Evolutionary conservation across 2,329 filamentous ascomycete genomes (phyloP), one percentile per base, ranked within the genome.

Genomic region (Penicillium fuscoglaucum): DNA sequence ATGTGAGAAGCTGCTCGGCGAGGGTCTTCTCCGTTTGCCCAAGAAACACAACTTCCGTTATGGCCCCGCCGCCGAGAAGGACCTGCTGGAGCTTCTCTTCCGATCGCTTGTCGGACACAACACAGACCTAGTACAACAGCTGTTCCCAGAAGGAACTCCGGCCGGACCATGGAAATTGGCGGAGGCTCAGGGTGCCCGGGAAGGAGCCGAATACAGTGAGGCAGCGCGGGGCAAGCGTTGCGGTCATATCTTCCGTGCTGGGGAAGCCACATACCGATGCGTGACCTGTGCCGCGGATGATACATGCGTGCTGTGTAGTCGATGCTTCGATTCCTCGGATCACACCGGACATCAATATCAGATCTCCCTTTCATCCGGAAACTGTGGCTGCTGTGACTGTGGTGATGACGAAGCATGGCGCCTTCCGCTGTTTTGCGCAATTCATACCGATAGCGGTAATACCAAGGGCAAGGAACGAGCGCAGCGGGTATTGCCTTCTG

Each of bases 371-470:
- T 96, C 92, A 1, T 86, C 90, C 2, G 93, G 93, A 7, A 96
- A 97, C 72, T 95, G 90, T 70, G 93, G 93, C 45, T 98, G 96
- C 78, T 99, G 95, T 76, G 95, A 99, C 76, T 99, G 95, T 72
- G 95, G 95, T 59, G 95, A 99, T 72, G 86, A 89, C 21, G 96
- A 99, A 76, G 96, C 95, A 12, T 99, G 96, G 93, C 87, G 87
- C 72, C 81, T 87, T 48, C 92, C 93, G 44, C 83, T 98, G 63
- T 76, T 74, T 72, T 99, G 95, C 79, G 93, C 92, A 37, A 98
- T 99, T 69, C 95, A 99, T 73, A 93, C 91, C 43, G 82, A 87
- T 62, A 82, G 79, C 46, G 74, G 73, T 19, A 74, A 76, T 47
- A 61, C 65, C 24, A 87, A 87, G 55, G 72, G 69, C 13, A 77